Conservation (phyloP, 306 rosid species). For the Morella rubra region DNA sequence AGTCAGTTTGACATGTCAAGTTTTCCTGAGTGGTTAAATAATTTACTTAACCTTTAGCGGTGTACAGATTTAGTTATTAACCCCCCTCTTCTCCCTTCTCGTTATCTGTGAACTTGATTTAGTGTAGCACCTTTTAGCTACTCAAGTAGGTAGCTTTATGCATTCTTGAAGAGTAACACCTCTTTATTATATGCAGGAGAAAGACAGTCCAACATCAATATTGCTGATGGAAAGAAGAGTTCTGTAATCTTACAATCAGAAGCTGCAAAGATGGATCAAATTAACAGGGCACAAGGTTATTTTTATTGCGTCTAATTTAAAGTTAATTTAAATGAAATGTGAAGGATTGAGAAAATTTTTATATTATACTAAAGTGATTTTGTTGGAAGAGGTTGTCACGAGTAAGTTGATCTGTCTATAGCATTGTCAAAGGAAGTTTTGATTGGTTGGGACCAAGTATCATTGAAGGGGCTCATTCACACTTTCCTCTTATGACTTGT, state of each 20-base stretch:
- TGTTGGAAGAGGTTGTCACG: neutral
- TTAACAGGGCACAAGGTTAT: constrained; percentile 74
- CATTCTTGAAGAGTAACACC: constrained; percentile 26
- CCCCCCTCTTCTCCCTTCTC: neutral
- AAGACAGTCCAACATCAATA: constrained; percentile 83
- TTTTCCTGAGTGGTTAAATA: neutral
- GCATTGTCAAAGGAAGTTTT: constrained; percentile 19
- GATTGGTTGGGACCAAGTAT: constrained; percentile 10
- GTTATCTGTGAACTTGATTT: constrained; percentile 24
- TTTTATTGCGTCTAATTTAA: neutral
- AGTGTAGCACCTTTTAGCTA: constrained; percentile 1
- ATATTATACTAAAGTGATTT: neutral
- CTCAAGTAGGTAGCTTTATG: constrained; percentile 15
- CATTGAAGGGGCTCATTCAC: constrained; percentile 8
- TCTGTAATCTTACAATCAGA: constrained; percentile 87
- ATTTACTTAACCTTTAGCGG: neutral
- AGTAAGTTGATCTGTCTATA: neutral
- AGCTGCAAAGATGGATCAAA: constrained; percentile 86
- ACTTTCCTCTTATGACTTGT: constrained; percentile 14
- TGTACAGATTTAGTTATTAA: neutral
- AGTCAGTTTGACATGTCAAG: constrained; percentile 12
- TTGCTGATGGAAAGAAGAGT: constrained; percentile 89
- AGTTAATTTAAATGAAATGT: too few species aligned
- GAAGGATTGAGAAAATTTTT: neutral
- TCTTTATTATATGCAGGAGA: constrained; percentile 65